A percentile compares a stretch with the other conserved stretches of the same genome.
These are phyloP conservation scores for Psilocybe cyanescens DNA, from an alignment of 768 basidiomycete species.

Conservation along the genomic window DNA sequence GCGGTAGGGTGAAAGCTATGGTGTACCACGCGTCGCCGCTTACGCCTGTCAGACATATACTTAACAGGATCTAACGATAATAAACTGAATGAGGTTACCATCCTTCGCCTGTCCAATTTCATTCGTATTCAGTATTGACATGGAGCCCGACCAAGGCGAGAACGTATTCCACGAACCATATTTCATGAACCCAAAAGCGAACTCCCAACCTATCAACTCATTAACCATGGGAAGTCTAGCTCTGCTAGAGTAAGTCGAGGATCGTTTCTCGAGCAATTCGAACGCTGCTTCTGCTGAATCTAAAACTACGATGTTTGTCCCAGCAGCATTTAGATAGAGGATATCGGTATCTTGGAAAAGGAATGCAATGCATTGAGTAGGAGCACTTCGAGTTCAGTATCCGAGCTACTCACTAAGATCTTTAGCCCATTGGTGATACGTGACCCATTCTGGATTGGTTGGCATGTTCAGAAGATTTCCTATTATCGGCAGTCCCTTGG, in stretches of 20 bases:
- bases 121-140: too few relatives aligned
- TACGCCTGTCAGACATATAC: background rate
- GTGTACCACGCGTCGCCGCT: background rate
- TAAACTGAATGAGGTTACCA: background rate
- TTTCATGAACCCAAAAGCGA: constrained; percentile 23
- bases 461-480: constrained; percentile 13
- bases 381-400: background rate
- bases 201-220: background rate
- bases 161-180: constrained; percentile 16
- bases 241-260: constrained; percentile 44
- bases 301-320: constrained; percentile 38
- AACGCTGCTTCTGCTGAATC: constrained; percentile 35
- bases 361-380: background rate
- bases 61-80: background rate
- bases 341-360: constrained; percentile 30
- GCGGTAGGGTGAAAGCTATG: constrained; percentile 21
- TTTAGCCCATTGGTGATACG: constrained; percentile 19
- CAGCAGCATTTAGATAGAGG: constrained; percentile 31
- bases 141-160: too few relatives aligned
- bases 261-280: constrained; percentile 46
- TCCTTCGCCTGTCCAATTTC: background rate
- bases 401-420: constrained; percentile 18
- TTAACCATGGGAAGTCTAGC: background rate
- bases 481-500: constrained; percentile 5
- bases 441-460: background rate